These are phyloP conservation scores for Didymella keratinophila DNA, from an alignment of 2,329 filamentous ascomycete species.

Conservation along the genomic window DNA sequence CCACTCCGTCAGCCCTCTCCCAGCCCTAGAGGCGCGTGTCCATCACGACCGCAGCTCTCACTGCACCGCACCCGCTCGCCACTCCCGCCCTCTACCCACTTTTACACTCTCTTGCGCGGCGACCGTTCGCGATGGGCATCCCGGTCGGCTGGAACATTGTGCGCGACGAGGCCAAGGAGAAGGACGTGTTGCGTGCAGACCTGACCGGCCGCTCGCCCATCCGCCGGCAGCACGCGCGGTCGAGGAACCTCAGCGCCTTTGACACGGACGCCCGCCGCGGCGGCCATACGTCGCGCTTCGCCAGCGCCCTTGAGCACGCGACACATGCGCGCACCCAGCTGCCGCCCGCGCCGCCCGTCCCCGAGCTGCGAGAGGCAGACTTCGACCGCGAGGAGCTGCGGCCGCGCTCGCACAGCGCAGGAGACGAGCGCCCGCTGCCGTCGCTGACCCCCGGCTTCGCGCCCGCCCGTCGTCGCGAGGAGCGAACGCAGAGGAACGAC, in stretches of 20 bases:
- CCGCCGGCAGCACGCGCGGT: slow-evolving; percentile 58
- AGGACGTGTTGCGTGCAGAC: slow-evolving; percentile 60
- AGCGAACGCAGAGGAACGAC: background rate
- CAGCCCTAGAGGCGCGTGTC: slow-evolving; percentile 27
- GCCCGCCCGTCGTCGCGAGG: slow-evolving; percentile 36
- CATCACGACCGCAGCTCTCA: slow-evolving; percentile 21
- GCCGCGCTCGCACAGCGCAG: background rate
- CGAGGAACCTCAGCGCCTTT: slow-evolving; percentile 25
- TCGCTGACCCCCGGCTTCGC: slow-evolving; percentile 48
- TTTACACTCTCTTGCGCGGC: slow-evolving; percentile 12
- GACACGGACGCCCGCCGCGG: slow-evolving; percentile 29
- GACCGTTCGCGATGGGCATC: slow-evolving; percentile 55
- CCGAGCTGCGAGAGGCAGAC: slow-evolving; percentile 32
- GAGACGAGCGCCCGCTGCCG: slow-evolving; percentile 28
- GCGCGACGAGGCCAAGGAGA: slow-evolving; percentile 56
- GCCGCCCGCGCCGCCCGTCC: slow-evolving; percentile 45
- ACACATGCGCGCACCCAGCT: slow-evolving; percentile 33
- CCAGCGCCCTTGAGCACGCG: slow-evolving; percentile 22
- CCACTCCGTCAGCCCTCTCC: background rate
- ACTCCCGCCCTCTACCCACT: slow-evolving; percentile 23
- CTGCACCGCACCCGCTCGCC: slow-evolving; percentile 21
- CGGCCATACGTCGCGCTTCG: slow-evolving; percentile 21
- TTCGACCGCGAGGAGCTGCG: background rate
- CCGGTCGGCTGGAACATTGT: slow-evolving; percentile 59
- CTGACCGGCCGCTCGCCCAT: slow-evolving; percentile 66